Conservation (phyloP, 441 rosid species). For the Geranium incanum region DNA sequence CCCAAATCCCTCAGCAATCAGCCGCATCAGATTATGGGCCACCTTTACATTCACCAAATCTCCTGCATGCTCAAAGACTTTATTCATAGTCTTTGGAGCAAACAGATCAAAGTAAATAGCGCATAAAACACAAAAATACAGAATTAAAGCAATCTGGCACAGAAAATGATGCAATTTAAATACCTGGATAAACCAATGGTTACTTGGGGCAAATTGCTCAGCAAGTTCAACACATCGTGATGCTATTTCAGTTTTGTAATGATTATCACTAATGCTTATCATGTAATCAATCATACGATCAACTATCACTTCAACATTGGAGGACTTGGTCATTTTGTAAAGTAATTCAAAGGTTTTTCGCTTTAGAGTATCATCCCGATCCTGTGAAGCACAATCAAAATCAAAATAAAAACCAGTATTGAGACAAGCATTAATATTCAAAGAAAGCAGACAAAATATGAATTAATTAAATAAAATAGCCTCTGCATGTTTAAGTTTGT, state of each 20-base stretch:
- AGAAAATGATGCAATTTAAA: conserved; percentile 18
- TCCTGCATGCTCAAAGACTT: conserved; percentile 95
- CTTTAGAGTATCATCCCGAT: conserved; percentile 94
- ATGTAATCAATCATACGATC: conserved; percentile 96
- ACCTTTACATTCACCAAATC: conserved; percentile 87
- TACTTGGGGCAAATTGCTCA: conserved; percentile 93
- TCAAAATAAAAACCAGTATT: neutral
- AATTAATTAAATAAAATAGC: neutral
- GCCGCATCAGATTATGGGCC: conserved; percentile 89
- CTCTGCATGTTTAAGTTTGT: neutral
- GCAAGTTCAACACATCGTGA: conserved; percentile 94
- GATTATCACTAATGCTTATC: conserved; percentile 84
- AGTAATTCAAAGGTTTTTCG: conserved; percentile 87
- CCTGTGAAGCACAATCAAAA: conserved; percentile 41
- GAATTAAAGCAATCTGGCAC: conserved; percentile 7
- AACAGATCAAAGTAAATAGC: conserved; percentile 16
- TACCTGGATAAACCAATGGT: conserved; percentile 97
- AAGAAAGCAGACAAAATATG: conserved; percentile 4
- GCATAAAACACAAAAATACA: conserved; percentile 10
- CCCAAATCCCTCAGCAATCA: conserved; percentile 95
- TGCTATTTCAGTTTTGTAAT: conserved; percentile 92
- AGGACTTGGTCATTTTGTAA: conserved; percentile 91
- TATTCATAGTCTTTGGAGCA: conserved; percentile 73
- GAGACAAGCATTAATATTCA: conserved; percentile 11
- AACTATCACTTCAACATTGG: conserved; percentile 94